Base-by-base conservation (phyloP, 805 yeast genomes). In the Sungouiozyma ichnusensis region DNA sequence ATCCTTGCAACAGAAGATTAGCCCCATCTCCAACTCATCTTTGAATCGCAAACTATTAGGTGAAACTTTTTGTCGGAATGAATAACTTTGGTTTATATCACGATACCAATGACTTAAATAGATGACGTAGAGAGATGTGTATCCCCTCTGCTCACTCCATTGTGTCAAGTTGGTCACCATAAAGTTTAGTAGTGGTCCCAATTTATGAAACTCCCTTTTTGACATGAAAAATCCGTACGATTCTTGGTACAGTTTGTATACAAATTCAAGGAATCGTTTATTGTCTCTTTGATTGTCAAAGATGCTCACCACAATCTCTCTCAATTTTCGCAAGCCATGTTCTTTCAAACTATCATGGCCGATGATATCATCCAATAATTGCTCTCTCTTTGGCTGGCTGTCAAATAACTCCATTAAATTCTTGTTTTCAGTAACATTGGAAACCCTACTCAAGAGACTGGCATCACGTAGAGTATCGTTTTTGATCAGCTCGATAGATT, bases 361-460 rank as follows among this genome's bases (percentile, higher is more conserved):
- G 20, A 67, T 53, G 2, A 77, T 68, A 32, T 57, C 48, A 2
- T 55, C 49, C 49, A 72, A 73, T 40, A 66, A 68, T 20, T 55
- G 56, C 4, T 49, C 52, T 48, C 84, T 61, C 8, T 69, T 73
- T 3, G 43, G 39, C 3, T 63, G 64, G 49, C 72, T 71, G 3
- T 58, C 51, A 49, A 71, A 77, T 35, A 80, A 62, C 33, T 24
- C 18, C 4, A 36, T 35, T 11, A 54, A 19, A 19, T 72, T 54
- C 40, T 53, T 54, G 42, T 72, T 24, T 11, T 24, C 29, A 24
- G 9, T 6, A 6, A 24, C 78, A 36, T 73, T 79, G 1, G 84
- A 82, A 1, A 85, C 84, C 43, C 85, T 62, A 47, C 85, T 79
- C 6, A 78, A 57, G 39, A 76, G 62, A 0, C 85, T 83, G 46